phyloP scores from a whole-genome alignment of 2,329 filamentous ascomycete species.

The Sclerotinia borealis region DNA sequence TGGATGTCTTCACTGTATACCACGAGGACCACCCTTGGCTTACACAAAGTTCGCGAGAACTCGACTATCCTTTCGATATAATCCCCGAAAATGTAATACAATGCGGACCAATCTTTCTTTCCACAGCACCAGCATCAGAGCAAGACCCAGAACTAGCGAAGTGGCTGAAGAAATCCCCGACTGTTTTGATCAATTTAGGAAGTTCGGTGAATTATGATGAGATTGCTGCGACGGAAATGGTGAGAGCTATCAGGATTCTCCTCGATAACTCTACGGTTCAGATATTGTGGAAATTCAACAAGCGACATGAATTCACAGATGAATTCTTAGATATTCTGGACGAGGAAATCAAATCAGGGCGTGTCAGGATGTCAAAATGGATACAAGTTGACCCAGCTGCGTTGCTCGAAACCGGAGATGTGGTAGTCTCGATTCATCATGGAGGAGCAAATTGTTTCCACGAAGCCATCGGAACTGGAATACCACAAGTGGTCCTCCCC shows the following conservation, averaged over 20 bases:
- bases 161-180: constrained; percentile 39
- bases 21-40: constrained; percentile 18
- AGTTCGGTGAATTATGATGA: constrained; percentile 22
- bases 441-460: constrained; percentile 37
- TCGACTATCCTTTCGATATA: constrained; percentile 32
- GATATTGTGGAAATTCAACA: constrained; percentile 33
- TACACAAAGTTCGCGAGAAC: constrained; percentile 15
- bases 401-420: constrained; percentile 32
- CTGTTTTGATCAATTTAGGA: constrained; percentile 42
- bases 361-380: constrained; percentile 11
- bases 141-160: constrained; percentile 36
- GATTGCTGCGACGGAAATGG: constrained; percentile 35
- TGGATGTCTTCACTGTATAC: constrained; percentile 4
- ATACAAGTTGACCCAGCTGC: constrained; percentile 16
- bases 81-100: constrained; percentile 36
- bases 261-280: constrained; percentile 30
- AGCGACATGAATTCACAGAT: not conserved
- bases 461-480: constrained; percentile 38
- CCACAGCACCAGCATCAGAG: constrained; percentile 29
- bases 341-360: constrained; percentile 2
- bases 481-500: constrained; percentile 41
- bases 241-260: constrained; percentile 32
- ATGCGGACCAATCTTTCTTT: constrained; percentile 41
- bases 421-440: constrained; percentile 33
- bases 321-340: constrained; percentile 13